Evolutionary conservation across 2,329 filamentous ascomycete species (phyloP), one percentile per base, ranked within the genome.

Genomic region (Mariannaea sp.): DNA sequence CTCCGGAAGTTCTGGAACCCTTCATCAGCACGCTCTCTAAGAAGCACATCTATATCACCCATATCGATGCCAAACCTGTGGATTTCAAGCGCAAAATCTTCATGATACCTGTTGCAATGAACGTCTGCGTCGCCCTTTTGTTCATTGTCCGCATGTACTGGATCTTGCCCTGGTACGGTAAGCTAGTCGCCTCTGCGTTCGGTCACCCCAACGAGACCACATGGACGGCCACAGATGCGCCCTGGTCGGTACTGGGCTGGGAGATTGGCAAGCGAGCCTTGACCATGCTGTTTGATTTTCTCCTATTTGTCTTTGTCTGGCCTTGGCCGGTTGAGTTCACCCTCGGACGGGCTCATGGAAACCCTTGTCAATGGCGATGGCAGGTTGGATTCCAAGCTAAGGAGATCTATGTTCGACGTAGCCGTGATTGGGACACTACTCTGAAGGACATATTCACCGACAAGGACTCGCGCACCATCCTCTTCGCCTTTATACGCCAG

Each of bases 51-150:
- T 96, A 97, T 80, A 82, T 97, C 65, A 80, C 88, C 24, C 92
- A 96, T 76, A 78, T 96, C 72, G 92, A 97, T 77, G 75, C 74
- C 55, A 85, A 88, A 57, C 85, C 86, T 0, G 72, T 74, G 16
- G 78, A 80, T 22, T 84, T 92, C 74, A 97, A 97, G 75, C 83
- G 83, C 69, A 88, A 90, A 66, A 88, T 95, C 65, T 97, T 96
- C 73, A 65, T 85, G 41, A 85, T 96, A 1, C 91, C 92, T 13
- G 79, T 91, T 14, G 71, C 85, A 14, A 84, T 96, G 73, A 97
- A 97, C 72, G 52, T 88, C 27, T 73, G 76, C 61, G 85, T 97
- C 52, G 75, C 79, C 7, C 66, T 78, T 2, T 72, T 90, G 26
- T 84, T 96, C 62, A 62, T 79, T 53, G 85, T 85, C 77, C 87